phyloP scores from a whole-genome alignment of 2,329 filamentous ascomycete species.

The Purpureocillium takamizusanense region DNA sequence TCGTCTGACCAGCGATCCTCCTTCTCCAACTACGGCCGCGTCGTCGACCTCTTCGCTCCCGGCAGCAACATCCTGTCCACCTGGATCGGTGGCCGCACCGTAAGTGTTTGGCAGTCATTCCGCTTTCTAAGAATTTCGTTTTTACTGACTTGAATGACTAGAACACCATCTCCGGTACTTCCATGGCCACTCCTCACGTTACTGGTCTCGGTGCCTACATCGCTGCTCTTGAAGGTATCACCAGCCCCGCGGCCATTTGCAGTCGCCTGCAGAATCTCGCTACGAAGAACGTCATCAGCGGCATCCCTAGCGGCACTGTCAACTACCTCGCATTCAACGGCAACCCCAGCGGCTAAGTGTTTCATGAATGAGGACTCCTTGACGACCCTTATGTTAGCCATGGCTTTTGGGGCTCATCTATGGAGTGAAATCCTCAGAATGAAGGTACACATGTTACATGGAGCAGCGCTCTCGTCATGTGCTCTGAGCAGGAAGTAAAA shows the following conservation, averaged over 20 bases:
- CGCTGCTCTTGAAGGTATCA: conserved; percentile 41
- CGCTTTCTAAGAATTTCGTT: background rate
- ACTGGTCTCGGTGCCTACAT: conserved; percentile 82
- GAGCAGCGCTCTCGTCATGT: no score
- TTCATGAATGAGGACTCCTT: background rate
- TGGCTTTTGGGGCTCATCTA: no score
- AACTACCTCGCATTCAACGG: conserved; percentile 66
- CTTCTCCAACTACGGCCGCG: conserved; percentile 35
- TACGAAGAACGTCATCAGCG: conserved; percentile 63
- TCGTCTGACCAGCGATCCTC: conserved; percentile 21
- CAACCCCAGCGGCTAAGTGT: background rate
- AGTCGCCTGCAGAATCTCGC: conserved; percentile 43
- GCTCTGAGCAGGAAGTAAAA: no score
- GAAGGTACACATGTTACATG: no score
- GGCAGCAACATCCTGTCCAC: conserved; percentile 27
- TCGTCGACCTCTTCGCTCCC: conserved; percentile 29
- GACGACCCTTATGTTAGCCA: background rate
- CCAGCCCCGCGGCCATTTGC: conserved; percentile 30
- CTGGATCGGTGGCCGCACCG: conserved; percentile 9
- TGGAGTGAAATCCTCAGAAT: no score
- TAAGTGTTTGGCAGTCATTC: background rate
- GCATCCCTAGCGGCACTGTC: conserved; percentile 70
- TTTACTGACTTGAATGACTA: background rate
- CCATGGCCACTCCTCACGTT: conserved; percentile 89
- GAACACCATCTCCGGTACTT: conserved; percentile 75